Base-by-base conservation (phyloP, 331 rosid species). In the Acacia concinna region DNA sequence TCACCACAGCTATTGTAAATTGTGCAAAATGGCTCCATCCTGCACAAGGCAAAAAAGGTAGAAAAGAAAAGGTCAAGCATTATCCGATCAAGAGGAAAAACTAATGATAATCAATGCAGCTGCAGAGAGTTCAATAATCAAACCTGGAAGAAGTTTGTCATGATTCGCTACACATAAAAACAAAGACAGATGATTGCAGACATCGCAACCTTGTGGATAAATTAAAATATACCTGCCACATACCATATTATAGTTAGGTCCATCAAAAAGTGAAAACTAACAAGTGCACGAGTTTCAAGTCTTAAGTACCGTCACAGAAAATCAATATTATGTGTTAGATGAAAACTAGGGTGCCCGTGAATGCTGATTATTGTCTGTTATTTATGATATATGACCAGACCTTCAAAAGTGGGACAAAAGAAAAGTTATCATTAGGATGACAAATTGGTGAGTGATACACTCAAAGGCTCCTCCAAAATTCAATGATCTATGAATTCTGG, bases 1-100 rank as follows among this genome's bases (percentile, higher is more conserved):
- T 96, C 79, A 93, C 98, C 87, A 96, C 98, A 63, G 99, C 99
- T 82, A 96, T 96, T 18, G 99, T 93, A 81, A 96, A 96, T 73
- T 96, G 99, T 54, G 99, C 99, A 89, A 96, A 96, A 89, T 91
- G 98, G 83, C 98, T 96, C 99, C 99, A 96, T 27, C 98, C 99
- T 96, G 87, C 67, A 63, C 76, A 67, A 79, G 52, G 68, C 75
- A 78, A 27, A 78, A 13, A 56, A 68, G 41, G 46, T 35, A 32
- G 41, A 30, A 32, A 62, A 78, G 9, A 47, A 68, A 77, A 43
- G 76, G 65, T 15, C 75, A 81, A 69, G 46, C 56, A 77, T 21
- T 47, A 43, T 78, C 80, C 25, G 56, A 76, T 64, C 65, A 56
- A 35, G 46, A 64, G 63, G 40, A 65, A 72, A 44, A 82, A 62